Evolutionary conservation across 108 stramenopile species (phyloP).

Genomic region (Bacterosira constricta): DNA sequence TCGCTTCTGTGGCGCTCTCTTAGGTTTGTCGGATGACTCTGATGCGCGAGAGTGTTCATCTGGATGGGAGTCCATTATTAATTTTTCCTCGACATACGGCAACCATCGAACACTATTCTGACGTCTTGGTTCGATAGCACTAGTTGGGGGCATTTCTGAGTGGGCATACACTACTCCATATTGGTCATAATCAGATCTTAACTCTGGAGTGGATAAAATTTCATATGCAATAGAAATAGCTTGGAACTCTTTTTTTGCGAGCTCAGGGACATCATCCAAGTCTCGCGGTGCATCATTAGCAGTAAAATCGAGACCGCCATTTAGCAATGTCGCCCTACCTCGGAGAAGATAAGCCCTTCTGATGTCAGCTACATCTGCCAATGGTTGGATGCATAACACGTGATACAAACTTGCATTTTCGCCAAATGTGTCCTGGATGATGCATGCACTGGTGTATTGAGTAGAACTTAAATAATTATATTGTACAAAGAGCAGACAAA

Average conservation of each 20-base stretch:
- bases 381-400: conserved; percentile 11
- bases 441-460: no score
- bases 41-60: conserved; percentile 18
- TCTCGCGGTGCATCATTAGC: not conserved
- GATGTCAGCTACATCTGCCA: conserved; percentile 4
- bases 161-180: not conserved
- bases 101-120: conserved; percentile 29
- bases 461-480: no score
- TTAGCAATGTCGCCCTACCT: conserved; percentile 17
- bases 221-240: conserved; percentile 41
- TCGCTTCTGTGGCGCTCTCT: not conserved
- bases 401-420: conserved; percentile 19
- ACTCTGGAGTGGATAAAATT: conserved; percentile 27
- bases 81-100: conserved; percentile 35
- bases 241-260: conserved; percentile 28
- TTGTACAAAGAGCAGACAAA: no score
- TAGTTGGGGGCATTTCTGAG: not conserved
- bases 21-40: no score
- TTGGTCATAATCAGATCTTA: conserved; percentile 17
- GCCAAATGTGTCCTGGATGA: conserved; percentile 21
- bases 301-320: not conserved
- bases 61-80: conserved; percentile 19
- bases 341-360: conserved; percentile 24
- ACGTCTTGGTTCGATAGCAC: not conserved
- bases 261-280: conserved; percentile 21